phyloP scores from a whole-genome alignment of 192 early-diverging fungal species.

The Chytriomyces sp. region DNA sequence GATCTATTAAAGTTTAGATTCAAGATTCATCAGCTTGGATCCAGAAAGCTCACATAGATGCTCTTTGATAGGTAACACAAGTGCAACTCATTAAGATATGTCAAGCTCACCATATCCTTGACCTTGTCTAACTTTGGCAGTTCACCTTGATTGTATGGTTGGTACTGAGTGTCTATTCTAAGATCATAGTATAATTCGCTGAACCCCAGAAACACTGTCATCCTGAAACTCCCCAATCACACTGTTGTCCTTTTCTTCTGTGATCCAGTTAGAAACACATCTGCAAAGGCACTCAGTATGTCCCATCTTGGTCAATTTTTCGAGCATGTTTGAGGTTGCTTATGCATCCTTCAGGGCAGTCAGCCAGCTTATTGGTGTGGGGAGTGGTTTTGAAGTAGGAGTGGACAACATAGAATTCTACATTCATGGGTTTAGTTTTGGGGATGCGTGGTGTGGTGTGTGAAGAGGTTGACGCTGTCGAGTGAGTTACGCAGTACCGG shows the following conservation, averaged over 20 bases:
- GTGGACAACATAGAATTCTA: slow-evolving; percentile 7
- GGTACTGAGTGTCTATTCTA: slow-evolving; percentile 67
- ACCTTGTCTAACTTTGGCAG: slow-evolving; percentile 97
- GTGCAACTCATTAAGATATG: slow-evolving; percentile 91
- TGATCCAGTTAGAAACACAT: slow-evolving; percentile 82
- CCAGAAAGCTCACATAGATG: slow-evolving; percentile 74
- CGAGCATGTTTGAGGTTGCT: too few species aligned
- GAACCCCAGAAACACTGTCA: slow-evolving; percentile 61
- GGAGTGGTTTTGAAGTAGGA: neutral
- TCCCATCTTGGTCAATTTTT: too few species aligned
- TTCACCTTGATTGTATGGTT: slow-evolving; percentile 95
- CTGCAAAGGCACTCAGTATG: too few species aligned
- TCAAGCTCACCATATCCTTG: slow-evolving; percentile 98
- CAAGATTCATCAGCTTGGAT: too few species aligned
- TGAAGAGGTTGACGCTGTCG: too few species aligned
- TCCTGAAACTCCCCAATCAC: slow-evolving; percentile 80
- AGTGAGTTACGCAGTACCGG: too few species aligned
- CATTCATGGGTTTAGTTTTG: too few species aligned
- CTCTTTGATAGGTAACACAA: slow-evolving; percentile 87
- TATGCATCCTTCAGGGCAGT: slow-evolving; percentile 4
- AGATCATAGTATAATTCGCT: neutral
- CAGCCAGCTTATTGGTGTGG: neutral
- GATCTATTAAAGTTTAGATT: too few species aligned
- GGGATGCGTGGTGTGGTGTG: too few species aligned
- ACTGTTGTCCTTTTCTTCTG: slow-evolving; percentile 62